Conservation (phyloP, 208 protist species). For the Leishmania guyanensis region DNA sequence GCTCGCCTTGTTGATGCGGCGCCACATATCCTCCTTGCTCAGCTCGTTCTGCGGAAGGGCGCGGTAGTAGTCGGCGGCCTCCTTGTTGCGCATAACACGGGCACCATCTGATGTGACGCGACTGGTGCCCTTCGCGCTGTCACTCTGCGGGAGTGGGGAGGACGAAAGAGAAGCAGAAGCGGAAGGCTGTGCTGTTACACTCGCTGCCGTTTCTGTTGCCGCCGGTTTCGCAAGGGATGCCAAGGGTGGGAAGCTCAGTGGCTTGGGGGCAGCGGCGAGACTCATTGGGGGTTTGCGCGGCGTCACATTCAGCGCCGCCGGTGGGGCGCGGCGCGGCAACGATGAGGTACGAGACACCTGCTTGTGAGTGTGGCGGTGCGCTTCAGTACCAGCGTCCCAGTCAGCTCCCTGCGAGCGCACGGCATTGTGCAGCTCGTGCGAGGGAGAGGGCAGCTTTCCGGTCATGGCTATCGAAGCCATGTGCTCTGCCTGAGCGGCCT, state of each 20-base stretch:
- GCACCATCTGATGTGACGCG: conserved; percentile 13
- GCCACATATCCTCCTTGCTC: conserved; percentile 90
- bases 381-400: background rate
- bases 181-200: background rate
- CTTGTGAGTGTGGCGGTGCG: background rate
- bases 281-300: conserved; percentile 7
- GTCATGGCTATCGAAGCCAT: conserved; percentile 66
- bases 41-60: conserved; percentile 76
- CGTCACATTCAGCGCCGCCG: conserved; percentile 12
- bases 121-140: conserved; percentile 4
- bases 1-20: conserved; percentile 54
- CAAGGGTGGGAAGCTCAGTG: background rate
- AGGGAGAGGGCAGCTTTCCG: conserved; percentile 68
- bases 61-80: conserved; percentile 80
- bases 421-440: background rate
- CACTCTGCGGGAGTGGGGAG: background rate
- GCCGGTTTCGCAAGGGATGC: conserved; percentile 6
- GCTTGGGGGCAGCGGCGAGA: background rate
- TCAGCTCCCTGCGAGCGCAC: background rate
- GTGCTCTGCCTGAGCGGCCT: conserved; percentile 54
- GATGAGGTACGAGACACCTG: conserved; percentile 7
- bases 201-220: background rate
- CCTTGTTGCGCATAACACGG: conserved; percentile 31
- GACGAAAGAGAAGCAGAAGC: background rate
- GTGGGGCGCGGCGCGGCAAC: conserved; percentile 25